Evolutionary conservation across 108 stramenopile genomes (phyloP), one percentile per base, ranked within the genome.

Genomic region (Stephanodiscus triporus): DNA sequence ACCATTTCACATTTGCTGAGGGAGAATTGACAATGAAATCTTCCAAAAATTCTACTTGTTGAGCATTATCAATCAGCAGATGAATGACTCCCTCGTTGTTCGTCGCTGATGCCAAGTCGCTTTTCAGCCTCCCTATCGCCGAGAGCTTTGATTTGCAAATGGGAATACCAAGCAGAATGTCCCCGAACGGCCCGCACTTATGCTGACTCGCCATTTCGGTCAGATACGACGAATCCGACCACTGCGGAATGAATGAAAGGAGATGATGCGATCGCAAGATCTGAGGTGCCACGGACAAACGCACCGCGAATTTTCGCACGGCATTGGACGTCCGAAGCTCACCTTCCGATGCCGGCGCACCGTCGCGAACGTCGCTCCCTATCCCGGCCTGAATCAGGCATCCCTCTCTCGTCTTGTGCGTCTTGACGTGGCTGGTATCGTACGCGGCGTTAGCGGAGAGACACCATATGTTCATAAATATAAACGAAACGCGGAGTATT

Each of bases 391-490:
- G 78, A 20, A 78, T 74, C n/a, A 68, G 5, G 23, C 59, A 67
- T 45, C 78, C 78, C 69, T 75, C 73, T 22, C 9, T 45, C 9
- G 78, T 78, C 73, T 78, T 78, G 49, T 78, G 78, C n/a, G 78
- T 78, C 54, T 78, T 78, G 14, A 78, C 54, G 17, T 78, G 78
- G 49, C 60, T 59, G 30, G 23, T 57, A 51, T 14, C 23, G 50
- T 27, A 9, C 55, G 23, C 22, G 29, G 22, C 53, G 5, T 1
- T 19, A 19, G 51, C 8, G 19, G 23, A 19, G 51, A 53, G n/a
- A n/a, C n/a, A n/a, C n/a, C n/a, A n/a, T n/a, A n/a, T n/a, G n/a
- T n/a, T n/a, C n/a, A n/a, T n/a, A n/a, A n/a, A n/a, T n/a, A n/a
- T n/a, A n/a, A n/a, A n/a, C n/a, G n/a, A n/a, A n/a, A n/a, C n/a